These are phyloP conservation scores for Sideroxylon spinosum DNA, from an alignment of 179 eudicot genomes.

Conservation along the genomic window DNA sequence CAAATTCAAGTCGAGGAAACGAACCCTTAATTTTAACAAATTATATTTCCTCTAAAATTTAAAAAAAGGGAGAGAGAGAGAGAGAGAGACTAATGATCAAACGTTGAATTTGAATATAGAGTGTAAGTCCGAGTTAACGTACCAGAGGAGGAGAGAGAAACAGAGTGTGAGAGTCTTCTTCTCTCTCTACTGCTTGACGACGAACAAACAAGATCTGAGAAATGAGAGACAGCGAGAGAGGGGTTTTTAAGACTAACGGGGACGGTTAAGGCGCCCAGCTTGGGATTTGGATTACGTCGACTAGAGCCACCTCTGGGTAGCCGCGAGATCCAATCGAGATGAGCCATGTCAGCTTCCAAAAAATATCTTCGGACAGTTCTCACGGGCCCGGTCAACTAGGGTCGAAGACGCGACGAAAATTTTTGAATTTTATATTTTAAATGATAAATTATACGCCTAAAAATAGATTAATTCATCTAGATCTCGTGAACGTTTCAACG, in stretches of 20 bases:
- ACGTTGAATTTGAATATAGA: no score
- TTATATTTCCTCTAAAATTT: background rate
- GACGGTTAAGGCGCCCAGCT: background rate
- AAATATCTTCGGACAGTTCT: background rate
- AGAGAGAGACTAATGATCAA: background rate
- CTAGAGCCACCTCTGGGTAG: conserved; percentile 5
- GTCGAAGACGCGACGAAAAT: no score
- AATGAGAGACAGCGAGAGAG: background rate
- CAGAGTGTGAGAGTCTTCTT: background rate
- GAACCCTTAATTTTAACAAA: conserved; percentile 5
- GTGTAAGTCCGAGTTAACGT: background rate
- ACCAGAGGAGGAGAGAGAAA: background rate
- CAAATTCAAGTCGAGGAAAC: background rate
- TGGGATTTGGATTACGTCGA: background rate
- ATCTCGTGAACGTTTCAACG: no score
- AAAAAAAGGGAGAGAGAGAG: background rate
- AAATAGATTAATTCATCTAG: no score
- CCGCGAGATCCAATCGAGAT: background rate
- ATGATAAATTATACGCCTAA: no score
- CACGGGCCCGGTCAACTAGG: background rate
- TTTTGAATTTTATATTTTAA: no score
- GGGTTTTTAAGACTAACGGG: background rate
- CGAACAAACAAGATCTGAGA: background rate
- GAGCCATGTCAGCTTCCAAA: background rate
- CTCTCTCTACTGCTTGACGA: background rate